Evolutionary conservation across 306 rosid genomes (phyloP).

Genomic region (Elaeagnus macrophylla): DNA sequence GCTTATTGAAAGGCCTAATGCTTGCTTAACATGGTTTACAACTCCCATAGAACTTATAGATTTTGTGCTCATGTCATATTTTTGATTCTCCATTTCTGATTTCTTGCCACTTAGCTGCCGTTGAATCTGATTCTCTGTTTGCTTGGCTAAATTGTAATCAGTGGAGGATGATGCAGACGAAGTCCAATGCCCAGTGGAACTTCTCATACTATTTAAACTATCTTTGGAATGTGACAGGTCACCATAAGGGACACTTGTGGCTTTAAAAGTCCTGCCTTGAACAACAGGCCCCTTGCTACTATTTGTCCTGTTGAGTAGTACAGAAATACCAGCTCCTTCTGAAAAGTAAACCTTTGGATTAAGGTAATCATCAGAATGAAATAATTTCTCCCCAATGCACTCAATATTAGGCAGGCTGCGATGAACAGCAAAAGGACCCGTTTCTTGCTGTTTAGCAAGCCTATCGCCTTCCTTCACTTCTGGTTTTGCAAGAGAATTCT

Average conservation of each 20-base stretch:
- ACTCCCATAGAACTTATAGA: slow-evolving; percentile 30
- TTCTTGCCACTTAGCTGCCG: slow-evolving; percentile 54
- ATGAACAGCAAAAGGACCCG: slow-evolving; percentile 25
- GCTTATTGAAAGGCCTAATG: slow-evolving; percentile 25
- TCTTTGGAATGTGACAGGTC: slow-evolving; percentile 53
- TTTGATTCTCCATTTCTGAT: slow-evolving; percentile 32
- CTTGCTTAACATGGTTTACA: slow-evolving; percentile 34
- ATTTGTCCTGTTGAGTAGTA: slow-evolving; percentile 68
- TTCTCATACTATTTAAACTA: slow-evolving; percentile 53
- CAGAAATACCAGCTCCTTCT: slow-evolving; percentile 80
- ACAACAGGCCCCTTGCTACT: slow-evolving; percentile 64
- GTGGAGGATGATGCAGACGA: slow-evolving; percentile 65
- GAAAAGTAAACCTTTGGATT: slow-evolving; percentile 36
- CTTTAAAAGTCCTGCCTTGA: slow-evolving; percentile 59
- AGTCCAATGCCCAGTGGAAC: slow-evolving; percentile 59
- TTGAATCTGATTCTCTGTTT: slow-evolving; percentile 42
- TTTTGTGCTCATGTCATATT: slow-evolving; percentile 36
- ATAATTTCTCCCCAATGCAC: slow-evolving; percentile 27
- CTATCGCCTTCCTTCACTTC: slow-evolving; percentile 28
- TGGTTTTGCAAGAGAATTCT: slow-evolving; percentile 28
- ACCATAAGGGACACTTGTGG: slow-evolving; percentile 48
- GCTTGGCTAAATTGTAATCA: slow-evolving; percentile 54
- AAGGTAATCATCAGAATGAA: slow-evolving; percentile 28
- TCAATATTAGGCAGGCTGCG: slow-evolving; percentile 19
- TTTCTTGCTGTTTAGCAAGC: slow-evolving; percentile 27